phyloP scores from a whole-genome alignment of 352 stramenopile genomes.

The Phytophthora fragariaefolia region DNA sequence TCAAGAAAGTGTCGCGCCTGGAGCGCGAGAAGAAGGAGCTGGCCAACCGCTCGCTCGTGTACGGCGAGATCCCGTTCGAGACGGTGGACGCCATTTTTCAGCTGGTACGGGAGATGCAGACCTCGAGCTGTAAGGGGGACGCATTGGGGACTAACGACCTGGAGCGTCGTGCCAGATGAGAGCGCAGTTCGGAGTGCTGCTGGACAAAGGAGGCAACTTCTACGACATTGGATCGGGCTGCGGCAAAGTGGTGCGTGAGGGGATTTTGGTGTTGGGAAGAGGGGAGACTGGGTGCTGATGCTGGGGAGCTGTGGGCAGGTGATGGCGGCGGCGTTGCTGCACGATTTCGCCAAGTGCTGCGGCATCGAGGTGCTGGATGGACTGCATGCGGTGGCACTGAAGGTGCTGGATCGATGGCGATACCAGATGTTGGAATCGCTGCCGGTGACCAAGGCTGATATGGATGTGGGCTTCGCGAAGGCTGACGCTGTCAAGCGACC shows the following conservation, averaged over 20 bases:
- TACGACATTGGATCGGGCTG: slow-evolving; percentile 77
- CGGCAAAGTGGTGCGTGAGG: slow-evolving; percentile 69
- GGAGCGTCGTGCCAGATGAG: slow-evolving; percentile 51
- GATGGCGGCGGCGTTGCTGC: slow-evolving; percentile 62
- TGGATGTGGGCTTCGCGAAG: slow-evolving; percentile 66
- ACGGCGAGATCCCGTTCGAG: slow-evolving; percentile 69
- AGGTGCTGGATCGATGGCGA: slow-evolving; percentile 68
- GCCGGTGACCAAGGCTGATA: slow-evolving; percentile 53
- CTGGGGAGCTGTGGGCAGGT: slow-evolving; percentile 34
- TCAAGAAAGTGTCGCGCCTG: slow-evolving; percentile 64
- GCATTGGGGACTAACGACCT: background rate
- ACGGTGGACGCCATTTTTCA: slow-evolving; percentile 67
- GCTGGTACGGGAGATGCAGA: slow-evolving; percentile 35
- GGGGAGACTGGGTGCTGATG: background rate
- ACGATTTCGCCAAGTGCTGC: slow-evolving; percentile 73
- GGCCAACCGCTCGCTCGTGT: slow-evolving; percentile 67
- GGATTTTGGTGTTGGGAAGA: background rate
- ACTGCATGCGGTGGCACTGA: slow-evolving; percentile 64
- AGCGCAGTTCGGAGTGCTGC: slow-evolving; percentile 58
- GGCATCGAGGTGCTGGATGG: slow-evolving; percentile 69
- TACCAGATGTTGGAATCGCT: slow-evolving; percentile 68
- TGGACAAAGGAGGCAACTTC: slow-evolving; percentile 71
- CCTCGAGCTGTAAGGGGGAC: background rate
- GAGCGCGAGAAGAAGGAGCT: slow-evolving; percentile 74
- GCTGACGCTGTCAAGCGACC: slow-evolving; percentile 49